phyloP scores from a whole-genome alignment of 2,329 filamentous ascomycete species.

The Verticillium longisporum region DNA sequence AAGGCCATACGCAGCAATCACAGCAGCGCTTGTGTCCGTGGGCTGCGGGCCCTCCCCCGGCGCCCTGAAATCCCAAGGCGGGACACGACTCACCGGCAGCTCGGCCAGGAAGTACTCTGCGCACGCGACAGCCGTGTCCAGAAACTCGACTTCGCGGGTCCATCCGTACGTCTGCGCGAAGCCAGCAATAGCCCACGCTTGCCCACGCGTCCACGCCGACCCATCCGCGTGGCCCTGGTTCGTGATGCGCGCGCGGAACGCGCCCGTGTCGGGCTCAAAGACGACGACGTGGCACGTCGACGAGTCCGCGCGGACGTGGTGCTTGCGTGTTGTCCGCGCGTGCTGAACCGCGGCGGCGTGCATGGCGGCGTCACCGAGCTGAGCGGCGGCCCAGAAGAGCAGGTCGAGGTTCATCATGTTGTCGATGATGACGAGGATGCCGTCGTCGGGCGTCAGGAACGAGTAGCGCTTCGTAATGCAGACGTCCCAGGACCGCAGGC shows the following conservation, averaged over 20 bases:
- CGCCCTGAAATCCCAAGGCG: slow-evolving; percentile 43
- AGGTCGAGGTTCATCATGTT: slow-evolving; percentile 35
- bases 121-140: slow-evolving; percentile 31
- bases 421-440: slow-evolving; percentile 34
- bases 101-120: slow-evolving; percentile 37
- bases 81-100: slow-evolving; percentile 29
- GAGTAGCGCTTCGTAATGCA: slow-evolving; percentile 30
- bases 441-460: slow-evolving; percentile 24
- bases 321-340: slow-evolving; percentile 27
- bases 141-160: slow-evolving; percentile 32
- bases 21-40: slow-evolving; percentile 27
- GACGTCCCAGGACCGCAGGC: slow-evolving; percentile 35
- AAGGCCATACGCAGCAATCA: slow-evolving; percentile 31
- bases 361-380: slow-evolving; percentile 22
- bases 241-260: slow-evolving; percentile 31
- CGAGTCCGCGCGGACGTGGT: slow-evolving; percentile 29
- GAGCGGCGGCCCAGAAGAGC: slow-evolving; percentile 30
- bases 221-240: slow-evolving; percentile 37
- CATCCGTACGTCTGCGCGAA: slow-evolving; percentile 39
- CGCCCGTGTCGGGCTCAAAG: slow-evolving; percentile 33
- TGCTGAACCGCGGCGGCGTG: slow-evolving; percentile 28
- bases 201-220: slow-evolving; percentile 39
- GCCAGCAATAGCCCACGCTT: slow-evolving; percentile 41
- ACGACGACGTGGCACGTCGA: slow-evolving; percentile 37
- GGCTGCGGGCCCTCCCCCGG: slow-evolving; percentile 17